A percentile compares a stretch with the other conserved stretches of the same genome.
Conservation (phyloP, 305 asterid species). For the Fraxinus xanthoxyloides region DNA sequence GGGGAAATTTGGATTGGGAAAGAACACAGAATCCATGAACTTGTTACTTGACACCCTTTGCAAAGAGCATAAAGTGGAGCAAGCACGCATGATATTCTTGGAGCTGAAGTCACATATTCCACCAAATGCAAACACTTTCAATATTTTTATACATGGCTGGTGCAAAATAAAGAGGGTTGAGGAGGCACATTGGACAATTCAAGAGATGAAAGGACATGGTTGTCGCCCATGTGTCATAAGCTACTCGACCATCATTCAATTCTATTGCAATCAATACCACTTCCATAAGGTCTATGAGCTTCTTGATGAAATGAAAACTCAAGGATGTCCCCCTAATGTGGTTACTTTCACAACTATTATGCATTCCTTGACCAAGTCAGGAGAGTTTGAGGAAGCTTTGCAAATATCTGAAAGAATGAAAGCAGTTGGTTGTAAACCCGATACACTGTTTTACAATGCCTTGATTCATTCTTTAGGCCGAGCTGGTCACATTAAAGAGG, state of each 20-base stretch:
- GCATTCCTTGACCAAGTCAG: conserved; percentile 60
- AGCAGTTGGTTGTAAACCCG: conserved; percentile 57
- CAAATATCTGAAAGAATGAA: conserved; percentile 50
- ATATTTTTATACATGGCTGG: conserved; percentile 89
- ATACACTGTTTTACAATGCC: conserved; percentile 64
- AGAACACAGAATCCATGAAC: conserved; percentile 77
- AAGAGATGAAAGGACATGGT: conserved; percentile 86
- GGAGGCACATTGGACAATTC: conserved; percentile 90
- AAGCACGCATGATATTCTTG: conserved; percentile 64
- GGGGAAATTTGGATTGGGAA: conserved; percentile 59
- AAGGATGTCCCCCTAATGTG: conserved; percentile 65
- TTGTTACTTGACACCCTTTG: conserved; percentile 77
- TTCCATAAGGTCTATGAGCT: conserved; percentile 57
- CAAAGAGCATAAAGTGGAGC: conserved; percentile 65
- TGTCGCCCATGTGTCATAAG: conserved; percentile 74
- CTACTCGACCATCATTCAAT: conserved; percentile 71
- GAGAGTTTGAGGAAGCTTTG: conserved; percentile 57
- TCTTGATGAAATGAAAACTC: conserved; percentile 75
- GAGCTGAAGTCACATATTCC: conserved; percentile 58
- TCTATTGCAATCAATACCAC: conserved; percentile 52
- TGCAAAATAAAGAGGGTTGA: conserved; percentile 78
- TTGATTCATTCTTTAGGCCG: conserved; percentile 67
- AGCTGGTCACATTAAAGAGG: conserved; percentile 52
- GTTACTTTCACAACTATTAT: conserved; percentile 78
- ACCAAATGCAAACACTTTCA: conserved; percentile 74